Evolutionary conservation across 163 green algal species (phyloP), one percentile per base, ranked within the genome.

Genomic region (Coccomyxa subellipsoidea): DNA sequence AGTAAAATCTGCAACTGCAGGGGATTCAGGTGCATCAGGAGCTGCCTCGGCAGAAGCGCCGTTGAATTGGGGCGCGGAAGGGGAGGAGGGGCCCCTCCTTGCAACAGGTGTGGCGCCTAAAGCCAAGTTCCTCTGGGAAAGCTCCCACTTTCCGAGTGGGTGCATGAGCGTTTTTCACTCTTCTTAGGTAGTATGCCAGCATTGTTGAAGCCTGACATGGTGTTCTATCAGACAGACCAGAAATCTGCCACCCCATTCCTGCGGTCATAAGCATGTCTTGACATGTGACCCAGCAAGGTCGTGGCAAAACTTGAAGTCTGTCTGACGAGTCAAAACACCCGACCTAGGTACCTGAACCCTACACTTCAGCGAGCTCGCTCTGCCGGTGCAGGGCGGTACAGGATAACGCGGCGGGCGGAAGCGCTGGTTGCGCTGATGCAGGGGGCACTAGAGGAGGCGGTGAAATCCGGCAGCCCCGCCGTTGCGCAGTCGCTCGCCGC

Each of bases 401-500:
- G 31, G 35, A 79, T 84, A 69, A 89, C 75, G 36, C 47, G 69
- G 34, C 66, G 77, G 37, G 84, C 81, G 21, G 78, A 79, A 34
- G 53, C 66, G 69, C 75, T 85, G 38, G 79, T 82, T 12, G 54
- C 25, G 38, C 54, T 85, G 21, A 80, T 89, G 79, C 40, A 54
- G 0, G 82, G 80, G 6, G 87, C 85, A 23, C 72, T 89, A 71
- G 76, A 34, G 0, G 82, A 87, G 59, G 87, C 87, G 0, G 83
- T 72, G 35, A 31, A 39, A 1, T 84, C 80, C 54, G 82, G 85
- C 75, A 84, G 66, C 54, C 38, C 87, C 0, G 87, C 82, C 29
- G n/a, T 89, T 15, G 85, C 85, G 23, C 80, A 85, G 37, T 69
- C 80, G 38, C 81, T 88, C 78, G 79, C 66, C 15, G 83, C 53